phyloP scores from a whole-genome alignment of 129 eudicot species.

The Artemisia argyi region DNA sequence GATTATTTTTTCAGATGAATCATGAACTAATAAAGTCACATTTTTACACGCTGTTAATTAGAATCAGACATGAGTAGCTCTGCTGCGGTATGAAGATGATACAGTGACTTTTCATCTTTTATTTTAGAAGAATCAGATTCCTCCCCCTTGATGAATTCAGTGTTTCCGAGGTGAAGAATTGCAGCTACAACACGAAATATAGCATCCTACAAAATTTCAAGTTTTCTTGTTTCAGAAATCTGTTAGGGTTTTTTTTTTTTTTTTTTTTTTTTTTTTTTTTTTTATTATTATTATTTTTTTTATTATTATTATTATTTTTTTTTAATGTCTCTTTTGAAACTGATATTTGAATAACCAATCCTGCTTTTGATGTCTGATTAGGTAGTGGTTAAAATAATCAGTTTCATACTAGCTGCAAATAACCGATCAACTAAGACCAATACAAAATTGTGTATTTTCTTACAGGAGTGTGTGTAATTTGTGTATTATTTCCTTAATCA shows the following conservation, averaged over 20 bases:
- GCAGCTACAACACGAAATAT: conserved; percentile 97
- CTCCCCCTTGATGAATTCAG: conserved; percentile 82
- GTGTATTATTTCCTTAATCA: too few species aligned
- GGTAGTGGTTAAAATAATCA: too few species aligned
- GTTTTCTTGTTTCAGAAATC: neutral
- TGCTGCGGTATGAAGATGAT: conserved; percentile 85
- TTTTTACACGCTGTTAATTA: conserved; percentile 6
- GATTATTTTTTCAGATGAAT: neutral
- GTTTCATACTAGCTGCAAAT: too few species aligned
- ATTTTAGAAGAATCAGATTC: conserved; percentile 89
- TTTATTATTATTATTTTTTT: too few species aligned
- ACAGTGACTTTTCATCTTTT: conserved; percentile 71
- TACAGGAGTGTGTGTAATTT: too few species aligned
- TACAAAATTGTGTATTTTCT: too few species aligned
- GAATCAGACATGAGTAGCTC: conserved; percentile 79
- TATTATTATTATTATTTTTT: too few species aligned
- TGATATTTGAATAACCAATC: neutral
- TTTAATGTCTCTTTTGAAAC: neutral
- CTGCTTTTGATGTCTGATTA: neutral
- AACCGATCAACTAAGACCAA: too few species aligned
- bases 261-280: too few species aligned
- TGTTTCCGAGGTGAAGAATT: conserved; percentile 93
- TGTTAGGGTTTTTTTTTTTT: too few species aligned
- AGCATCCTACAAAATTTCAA: conserved; percentile 64
- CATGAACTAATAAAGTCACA: conserved; percentile 11